Base-by-base conservation (phyloP, 805 yeast genomes). In the Saccharomycopsis capsularis region DNA sequence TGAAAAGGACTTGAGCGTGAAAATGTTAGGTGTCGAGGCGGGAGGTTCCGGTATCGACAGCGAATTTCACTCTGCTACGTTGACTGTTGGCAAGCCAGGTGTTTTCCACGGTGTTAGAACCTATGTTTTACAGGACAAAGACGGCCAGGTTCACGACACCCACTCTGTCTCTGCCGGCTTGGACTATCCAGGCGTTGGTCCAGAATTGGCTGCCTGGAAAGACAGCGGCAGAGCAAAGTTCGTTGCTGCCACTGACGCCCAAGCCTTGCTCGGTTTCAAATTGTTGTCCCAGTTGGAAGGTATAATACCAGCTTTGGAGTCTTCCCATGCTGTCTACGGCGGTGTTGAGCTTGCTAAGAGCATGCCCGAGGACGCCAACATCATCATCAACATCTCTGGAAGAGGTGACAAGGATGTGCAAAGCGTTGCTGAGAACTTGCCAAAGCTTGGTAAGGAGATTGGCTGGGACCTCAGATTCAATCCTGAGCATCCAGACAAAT, bases 341-440 rank as follows among this genome's bases (percentile, higher is more conserved):
- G 99, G 90, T 42, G 73, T 86, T 53, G 78, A 89, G 68, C 74
- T 86, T 44, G 99, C 99, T 27, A 81, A 87, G 71, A 82, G 81
- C 16, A 74, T 93, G 83, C 63, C 75, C 22, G 75, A 81, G 56
- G 96, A 85, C 57, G 76, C 89, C 68, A 80, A 88, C 63, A 71
- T 93, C 51, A 82, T 93, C 53, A 84, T 93, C 62, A 89, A 89
- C 65, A 77, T 93, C 50, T 88, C 96, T 46, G 99, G 99, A 60
- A 86, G 99, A 75, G 99, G 99, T 70, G 99, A 93, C 66, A 93
- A 93, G 72, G 99, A 93, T 66, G 99, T 93, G 36, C 96, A 89
- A 69, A 86, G 90, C 65, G 97, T 93, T 47, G 99, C 99, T 42
- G 96, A 93, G 67, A 79, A 82, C 46, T 75, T 93, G 63, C 99